These are phyloP conservation scores for Alternaria conjuncta DNA, from an alignment of 2,329 filamentous ascomycete species.

Conservation along the genomic window DNA sequence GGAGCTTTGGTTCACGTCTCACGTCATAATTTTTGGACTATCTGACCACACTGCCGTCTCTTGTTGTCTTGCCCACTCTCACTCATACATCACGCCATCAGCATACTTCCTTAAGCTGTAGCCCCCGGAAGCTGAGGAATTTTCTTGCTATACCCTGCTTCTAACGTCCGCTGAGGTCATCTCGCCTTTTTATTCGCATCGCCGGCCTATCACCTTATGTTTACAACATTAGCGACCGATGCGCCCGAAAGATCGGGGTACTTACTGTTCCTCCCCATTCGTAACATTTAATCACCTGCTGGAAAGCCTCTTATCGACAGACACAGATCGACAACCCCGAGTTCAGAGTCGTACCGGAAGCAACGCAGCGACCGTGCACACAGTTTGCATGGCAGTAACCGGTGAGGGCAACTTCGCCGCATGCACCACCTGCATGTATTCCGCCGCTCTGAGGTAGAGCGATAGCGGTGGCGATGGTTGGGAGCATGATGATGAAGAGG, in stretches of 20 bases:
- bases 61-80: neutral
- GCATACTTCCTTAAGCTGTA: neutral
- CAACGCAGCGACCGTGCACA: neutral
- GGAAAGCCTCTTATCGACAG: neutral
- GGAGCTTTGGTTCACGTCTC: neutral
- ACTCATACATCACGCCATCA: neutral
- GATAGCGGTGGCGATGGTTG: neutral
- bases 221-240: neutral
- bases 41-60: neutral
- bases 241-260: neutral
- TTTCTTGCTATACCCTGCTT: neutral
- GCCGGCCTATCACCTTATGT: neutral
- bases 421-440: neutral
- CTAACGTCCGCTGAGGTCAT: neutral
- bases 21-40: neutral
- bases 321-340: neutral
- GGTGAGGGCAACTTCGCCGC: neutral
- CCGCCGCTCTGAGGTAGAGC: neutral
- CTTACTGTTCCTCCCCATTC: neutral
- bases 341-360: neutral
- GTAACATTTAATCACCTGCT: too few relatives aligned
- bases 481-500: neutral
- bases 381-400: neutral
- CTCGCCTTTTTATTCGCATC: neutral
- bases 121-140: rapidly evolving